Evolutionary conservation across 2,329 filamentous ascomycete genomes (phyloP).

Genomic region (Alternaria novae-zelandiae): DNA sequence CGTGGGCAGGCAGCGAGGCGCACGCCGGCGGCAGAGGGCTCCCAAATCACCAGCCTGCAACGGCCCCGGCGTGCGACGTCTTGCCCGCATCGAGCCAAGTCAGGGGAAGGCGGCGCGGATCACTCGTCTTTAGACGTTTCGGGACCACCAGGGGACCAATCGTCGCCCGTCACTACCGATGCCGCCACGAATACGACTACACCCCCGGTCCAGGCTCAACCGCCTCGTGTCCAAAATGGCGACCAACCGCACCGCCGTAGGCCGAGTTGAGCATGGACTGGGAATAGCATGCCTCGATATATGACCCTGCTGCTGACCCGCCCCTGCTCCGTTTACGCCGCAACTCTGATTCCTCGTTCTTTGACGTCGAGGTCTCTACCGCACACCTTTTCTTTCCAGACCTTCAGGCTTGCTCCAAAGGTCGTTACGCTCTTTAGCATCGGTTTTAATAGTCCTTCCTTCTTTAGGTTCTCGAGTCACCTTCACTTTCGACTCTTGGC

Average conservation of each 20-base stretch:
- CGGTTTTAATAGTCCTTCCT: constrained; percentile 15
- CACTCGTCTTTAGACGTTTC: constrained; percentile 28
- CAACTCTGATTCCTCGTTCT: constrained; percentile 39
- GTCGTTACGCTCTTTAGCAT: constrained; percentile 46
- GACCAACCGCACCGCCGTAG: constrained; percentile 17
- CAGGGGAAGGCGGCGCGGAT: constrained; percentile 35
- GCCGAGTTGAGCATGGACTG: constrained; percentile 29
- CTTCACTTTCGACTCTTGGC: constrained; percentile 16
- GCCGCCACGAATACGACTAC: constrained; percentile 22
- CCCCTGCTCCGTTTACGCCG: constrained; percentile 32
- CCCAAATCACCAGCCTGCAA: neutral
- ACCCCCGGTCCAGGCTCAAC: constrained; percentile 26
- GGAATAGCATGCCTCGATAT: constrained; percentile 34
- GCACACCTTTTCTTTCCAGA: constrained; percentile 31
- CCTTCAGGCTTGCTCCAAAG: constrained; percentile 36
- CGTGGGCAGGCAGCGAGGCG: neutral
- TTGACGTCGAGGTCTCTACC: constrained; percentile 36
- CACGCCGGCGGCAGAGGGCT: constrained; percentile 2
- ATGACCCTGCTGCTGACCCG: constrained; percentile 37
- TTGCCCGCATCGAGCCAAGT: constrained; percentile 25
- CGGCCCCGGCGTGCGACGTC: constrained; percentile 1
- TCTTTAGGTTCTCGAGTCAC: constrained; percentile 15
- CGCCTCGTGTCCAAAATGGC: constrained; percentile 30
- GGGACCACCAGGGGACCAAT: constrained; percentile 32
- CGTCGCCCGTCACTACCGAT: constrained; percentile 5